Evolutionary conservation across 441 rosid genomes (phyloP).

Genomic region (Erodium texanum): DNA sequence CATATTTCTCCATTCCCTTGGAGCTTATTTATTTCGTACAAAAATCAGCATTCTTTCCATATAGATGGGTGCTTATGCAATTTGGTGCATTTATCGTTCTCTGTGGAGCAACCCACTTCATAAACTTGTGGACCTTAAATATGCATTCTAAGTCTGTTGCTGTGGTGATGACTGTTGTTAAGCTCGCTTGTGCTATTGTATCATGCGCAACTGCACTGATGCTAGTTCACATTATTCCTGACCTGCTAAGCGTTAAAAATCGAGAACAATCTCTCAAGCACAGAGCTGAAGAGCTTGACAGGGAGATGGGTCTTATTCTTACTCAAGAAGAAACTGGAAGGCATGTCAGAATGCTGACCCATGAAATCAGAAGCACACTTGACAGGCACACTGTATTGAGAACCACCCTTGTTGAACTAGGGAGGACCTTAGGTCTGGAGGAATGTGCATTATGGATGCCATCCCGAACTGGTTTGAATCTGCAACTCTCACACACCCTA

Average conservation of each 20-base stretch:
- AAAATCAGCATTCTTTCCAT: constrained; percentile 81
- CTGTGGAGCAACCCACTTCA: constrained; percentile 92
- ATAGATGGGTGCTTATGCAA: constrained; percentile 94
- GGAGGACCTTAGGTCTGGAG: constrained; percentile 73
- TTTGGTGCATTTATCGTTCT: constrained; percentile 91
- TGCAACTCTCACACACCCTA: constrained; percentile 71
- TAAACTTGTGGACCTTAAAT: constrained; percentile 72
- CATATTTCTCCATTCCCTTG: constrained; percentile 86
- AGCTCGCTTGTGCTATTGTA: constrained; percentile 72
- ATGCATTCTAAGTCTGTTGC: constrained; percentile 82
- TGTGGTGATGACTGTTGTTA: constrained; percentile 67
- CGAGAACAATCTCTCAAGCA: constrained; percentile 70
- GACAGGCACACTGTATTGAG: constrained; percentile 69
- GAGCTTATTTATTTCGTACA: constrained; percentile 89
- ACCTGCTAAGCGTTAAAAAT: constrained; percentile 66
- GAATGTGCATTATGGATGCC: constrained; percentile 99
- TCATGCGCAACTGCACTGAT: constrained; percentile 84
- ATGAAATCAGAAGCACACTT: constrained; percentile 85
- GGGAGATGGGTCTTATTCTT: constrained; percentile 85
- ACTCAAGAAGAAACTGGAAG: constrained; percentile 91
- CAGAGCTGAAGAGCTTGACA: constrained; percentile 73
- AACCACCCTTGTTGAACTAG: constrained; percentile 85
- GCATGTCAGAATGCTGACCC: constrained; percentile 93
- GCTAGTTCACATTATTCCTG: constrained; percentile 89
- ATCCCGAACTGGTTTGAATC: constrained; percentile 42